These are phyloP conservation scores for Penicillium vulpinum DNA, from an alignment of 2,329 filamentous ascomycete species.

Conservation along the genomic window DNA sequence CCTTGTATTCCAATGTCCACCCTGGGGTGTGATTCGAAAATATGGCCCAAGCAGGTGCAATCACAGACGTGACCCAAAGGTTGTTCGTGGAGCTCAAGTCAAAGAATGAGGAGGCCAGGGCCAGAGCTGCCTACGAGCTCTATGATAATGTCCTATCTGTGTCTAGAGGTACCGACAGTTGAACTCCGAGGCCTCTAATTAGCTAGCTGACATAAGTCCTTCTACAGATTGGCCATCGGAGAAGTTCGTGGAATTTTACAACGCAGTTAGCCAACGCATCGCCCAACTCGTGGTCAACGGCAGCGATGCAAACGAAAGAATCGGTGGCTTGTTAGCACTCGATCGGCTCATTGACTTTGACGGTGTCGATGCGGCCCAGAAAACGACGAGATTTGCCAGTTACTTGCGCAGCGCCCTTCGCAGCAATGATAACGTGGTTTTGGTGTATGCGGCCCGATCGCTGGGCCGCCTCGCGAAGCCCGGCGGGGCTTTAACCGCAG, in stretches of 20 bases:
- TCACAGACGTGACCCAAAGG: conserved; percentile 54
- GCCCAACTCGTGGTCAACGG: conserved; percentile 78
- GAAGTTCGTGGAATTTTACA: conserved; percentile 72
- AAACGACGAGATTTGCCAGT: conserved; percentile 91
- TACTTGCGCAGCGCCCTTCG: conserved; percentile 84
- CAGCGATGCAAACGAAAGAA: conserved; percentile 80
- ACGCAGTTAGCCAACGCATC: conserved; percentile 65
- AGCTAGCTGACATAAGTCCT: conserved; percentile 14
- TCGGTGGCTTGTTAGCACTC: conserved; percentile 88
- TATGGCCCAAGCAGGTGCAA: conserved; percentile 50
- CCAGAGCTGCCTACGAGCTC: conserved; percentile 52
- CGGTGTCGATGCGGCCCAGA: conserved; percentile 86
- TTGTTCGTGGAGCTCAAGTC: conserved; percentile 60
- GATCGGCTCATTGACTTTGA: conserved; percentile 95
- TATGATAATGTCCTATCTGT: conserved; percentile 48
- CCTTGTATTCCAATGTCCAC: conserved; percentile 42
- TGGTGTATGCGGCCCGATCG: conserved; percentile 85
- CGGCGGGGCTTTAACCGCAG: conserved; percentile 89
- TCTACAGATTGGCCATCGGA: conserved; percentile 72
- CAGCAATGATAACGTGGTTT: conserved; percentile 85
- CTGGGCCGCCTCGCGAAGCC: conserved; percentile 88
- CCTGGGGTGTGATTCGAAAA: conserved; percentile 38
- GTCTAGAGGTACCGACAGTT: conserved; percentile 43
- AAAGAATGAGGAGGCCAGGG: conserved; percentile 53
- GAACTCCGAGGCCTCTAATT: background rate